Base-by-base conservation (phyloP, 441 rosid species). In the Arabidopsis hybrid region DNA sequence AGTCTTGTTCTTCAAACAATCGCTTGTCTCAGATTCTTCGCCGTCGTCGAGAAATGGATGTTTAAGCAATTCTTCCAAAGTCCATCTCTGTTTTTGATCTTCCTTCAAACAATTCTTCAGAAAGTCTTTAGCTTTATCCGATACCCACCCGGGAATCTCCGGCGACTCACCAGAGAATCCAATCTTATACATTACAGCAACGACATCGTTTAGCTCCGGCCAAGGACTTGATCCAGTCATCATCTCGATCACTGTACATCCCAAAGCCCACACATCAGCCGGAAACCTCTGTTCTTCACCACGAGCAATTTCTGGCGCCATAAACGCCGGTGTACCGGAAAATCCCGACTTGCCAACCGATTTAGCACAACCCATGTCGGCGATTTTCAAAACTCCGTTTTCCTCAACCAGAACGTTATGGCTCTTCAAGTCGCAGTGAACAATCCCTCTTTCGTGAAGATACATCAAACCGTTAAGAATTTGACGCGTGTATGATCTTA, bases 221-320 rank as follows among this genome's bases (percentile, higher is more conserved):
- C 99, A 95, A 26, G 99, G 97, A 6, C 52, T 79, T 50, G 32
- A 75, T 43, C 97, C 97, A 0, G 89, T 88, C 12, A 88, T 85
- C 97, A 91, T 92, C 81, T 95, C 97, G 34, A 92, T 72, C 69
- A 92, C 67, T 36, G 86, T 79, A 68, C 98, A 91, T 6, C 98
- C 97, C 8, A 89, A 67, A 18, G 93, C 91, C 98, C 98, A 93
- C 11, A 93, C 77, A 56, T 93, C 98, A 38, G 93, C 89, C 5
- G 86, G 80, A 43, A 80, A 84, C 12, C 86, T 87, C 79, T 89
- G 95, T 10, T 84, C 89, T 65, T 91, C 91, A 16, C 92, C 89
- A 5, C 93, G 82, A 1, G 94, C 96, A 43, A 89, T 96, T 83
- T 95, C 97, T 60, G 97, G 99, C 1, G 99, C 82, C 97, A 95